A percentile compares a stretch with the other conserved stretches of the same genome.
Conservation (phyloP, 2,329 filamentous ascomycete genomes). For the Dactylonectria macrodidyma region DNA sequence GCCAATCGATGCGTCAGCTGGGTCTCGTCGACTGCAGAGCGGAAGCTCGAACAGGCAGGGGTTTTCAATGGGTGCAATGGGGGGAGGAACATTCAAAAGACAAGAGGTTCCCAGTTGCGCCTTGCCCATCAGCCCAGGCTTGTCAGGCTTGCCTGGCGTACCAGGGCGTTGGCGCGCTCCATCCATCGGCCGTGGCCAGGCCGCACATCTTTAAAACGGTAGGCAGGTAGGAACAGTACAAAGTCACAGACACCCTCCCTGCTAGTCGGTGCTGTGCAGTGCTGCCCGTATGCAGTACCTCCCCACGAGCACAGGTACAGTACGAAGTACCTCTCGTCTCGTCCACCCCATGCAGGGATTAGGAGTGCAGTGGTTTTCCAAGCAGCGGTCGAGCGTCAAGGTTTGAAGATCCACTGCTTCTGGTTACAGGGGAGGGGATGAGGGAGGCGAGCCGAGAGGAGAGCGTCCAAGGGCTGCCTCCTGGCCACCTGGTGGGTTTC, state of each 20-base stretch:
- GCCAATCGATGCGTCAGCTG: constrained; percentile 45
- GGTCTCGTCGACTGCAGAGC: constrained; percentile 46
- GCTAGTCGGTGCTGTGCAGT: constrained; percentile 5
- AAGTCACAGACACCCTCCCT: constrained; percentile 16
- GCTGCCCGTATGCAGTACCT: not conserved
- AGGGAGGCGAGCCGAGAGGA: constrained; percentile 31
- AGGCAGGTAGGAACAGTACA: constrained; percentile 23
- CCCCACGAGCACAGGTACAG: not conserved
- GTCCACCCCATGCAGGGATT: constrained; percentile 19
- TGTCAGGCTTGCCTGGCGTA: constrained; percentile 16
- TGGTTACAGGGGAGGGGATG: constrained; percentile 31
- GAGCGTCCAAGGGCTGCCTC: constrained; percentile 29
- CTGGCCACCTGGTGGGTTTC: constrained; percentile 21
- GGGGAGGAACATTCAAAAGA: constrained; percentile 40
- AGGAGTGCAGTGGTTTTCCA: constrained; percentile 17
- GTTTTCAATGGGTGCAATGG: constrained; percentile 28
- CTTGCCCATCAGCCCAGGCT: constrained; percentile 31
- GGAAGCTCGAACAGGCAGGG: constrained; percentile 45
- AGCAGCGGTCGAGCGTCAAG: constrained; percentile 39
- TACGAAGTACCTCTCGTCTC: constrained; percentile 1
- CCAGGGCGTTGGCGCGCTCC: constrained; percentile 29
- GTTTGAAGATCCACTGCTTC: constrained; percentile 45
- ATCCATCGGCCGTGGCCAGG: constrained; percentile 32
- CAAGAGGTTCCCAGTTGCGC: constrained; percentile 27
- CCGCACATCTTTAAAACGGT: constrained; percentile 42